These are phyloP conservation scores for Triticum monococcum DNA, from an alignment of 176 grass and related monocot species.

Conservation along the genomic window DNA sequence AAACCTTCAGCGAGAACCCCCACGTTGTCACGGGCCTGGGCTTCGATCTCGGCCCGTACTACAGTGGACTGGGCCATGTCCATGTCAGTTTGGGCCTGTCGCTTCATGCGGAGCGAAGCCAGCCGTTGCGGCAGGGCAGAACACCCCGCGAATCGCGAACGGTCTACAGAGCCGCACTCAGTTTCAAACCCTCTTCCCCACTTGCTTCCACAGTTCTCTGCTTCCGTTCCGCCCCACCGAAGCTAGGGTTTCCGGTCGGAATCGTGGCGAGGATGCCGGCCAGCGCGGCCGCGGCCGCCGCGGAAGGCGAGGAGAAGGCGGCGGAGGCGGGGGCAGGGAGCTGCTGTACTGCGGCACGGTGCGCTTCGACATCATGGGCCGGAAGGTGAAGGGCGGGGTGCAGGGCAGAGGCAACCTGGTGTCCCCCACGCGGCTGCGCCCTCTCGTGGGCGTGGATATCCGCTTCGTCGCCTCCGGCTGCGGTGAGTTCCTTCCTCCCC, in stretches of 20 bases:
- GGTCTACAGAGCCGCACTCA: too few species aligned
- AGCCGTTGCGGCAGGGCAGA: neutral
- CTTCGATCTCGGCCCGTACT: too few species aligned
- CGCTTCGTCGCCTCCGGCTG: conserved; percentile 87
- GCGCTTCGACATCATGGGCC: conserved; percentile 66
- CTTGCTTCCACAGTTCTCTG: neutral
- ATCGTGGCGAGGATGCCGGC: neutral
- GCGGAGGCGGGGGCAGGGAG: conserved; percentile 55
- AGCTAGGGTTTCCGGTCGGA: neutral
- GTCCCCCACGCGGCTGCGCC: conserved; percentile 65
- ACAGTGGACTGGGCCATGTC: too few species aligned
- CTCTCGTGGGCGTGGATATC: conserved; percentile 80
- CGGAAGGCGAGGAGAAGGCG: conserved; percentile 31
- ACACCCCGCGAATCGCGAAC: neutral
- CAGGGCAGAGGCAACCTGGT: conserved; percentile 52
- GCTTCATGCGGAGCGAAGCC: neutral
- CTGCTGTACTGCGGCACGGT: conserved; percentile 82
- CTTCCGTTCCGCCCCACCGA: neutral
- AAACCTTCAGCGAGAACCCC: too few species aligned
- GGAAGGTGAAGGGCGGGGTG: conserved; percentile 29
- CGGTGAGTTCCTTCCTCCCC: conserved; percentile 24
- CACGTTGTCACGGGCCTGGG: too few species aligned
- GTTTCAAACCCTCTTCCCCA: neutral
- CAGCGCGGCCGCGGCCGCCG: neutral
- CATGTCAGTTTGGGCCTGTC: too few species aligned